phyloP scores from a whole-genome alignment of 2,329 filamentous ascomycete genomes.

The Monosporascus sp. region DNA sequence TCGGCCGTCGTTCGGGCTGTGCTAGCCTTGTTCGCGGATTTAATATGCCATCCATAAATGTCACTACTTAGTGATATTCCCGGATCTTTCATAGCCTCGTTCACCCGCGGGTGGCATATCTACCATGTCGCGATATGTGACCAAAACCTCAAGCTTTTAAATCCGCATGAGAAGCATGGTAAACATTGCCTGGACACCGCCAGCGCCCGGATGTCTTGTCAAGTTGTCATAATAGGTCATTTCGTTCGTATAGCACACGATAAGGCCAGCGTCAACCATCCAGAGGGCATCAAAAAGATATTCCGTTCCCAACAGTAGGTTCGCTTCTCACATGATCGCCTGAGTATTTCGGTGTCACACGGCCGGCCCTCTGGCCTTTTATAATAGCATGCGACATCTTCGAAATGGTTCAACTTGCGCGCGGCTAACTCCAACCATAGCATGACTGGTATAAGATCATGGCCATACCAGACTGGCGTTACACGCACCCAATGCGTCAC shows the following conservation, averaged over 20 bases:
- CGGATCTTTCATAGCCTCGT: background rate
- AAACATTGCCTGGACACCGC: background rate
- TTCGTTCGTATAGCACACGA: background rate
- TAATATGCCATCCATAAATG: background rate
- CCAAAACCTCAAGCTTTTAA: background rate
- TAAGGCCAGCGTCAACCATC: background rate
- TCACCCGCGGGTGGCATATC: background rate
- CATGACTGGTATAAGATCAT: constrained; percentile 5
- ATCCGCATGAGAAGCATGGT: background rate
- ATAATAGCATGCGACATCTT: too few relatives aligned
- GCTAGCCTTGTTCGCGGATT: background rate
- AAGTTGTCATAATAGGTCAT: background rate
- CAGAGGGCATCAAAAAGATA: background rate
- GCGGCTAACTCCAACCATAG: background rate
- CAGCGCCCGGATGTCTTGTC: too few relatives aligned
- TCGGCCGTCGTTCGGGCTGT: too few relatives aligned
- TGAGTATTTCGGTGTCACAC: too few relatives aligned
- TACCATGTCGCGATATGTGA: background rate
- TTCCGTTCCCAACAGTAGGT: background rate
- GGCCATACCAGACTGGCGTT: constrained; percentile 2
- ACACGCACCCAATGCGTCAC: background rate
- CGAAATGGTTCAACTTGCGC: too few relatives aligned
- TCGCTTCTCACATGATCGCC: too few relatives aligned
- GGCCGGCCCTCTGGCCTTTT: too few relatives aligned
- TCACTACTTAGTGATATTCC: background rate